These are phyloP conservation scores for Sindora glabra DNA, from an alignment of 306 rosid genomes.

Conservation along the genomic window DNA sequence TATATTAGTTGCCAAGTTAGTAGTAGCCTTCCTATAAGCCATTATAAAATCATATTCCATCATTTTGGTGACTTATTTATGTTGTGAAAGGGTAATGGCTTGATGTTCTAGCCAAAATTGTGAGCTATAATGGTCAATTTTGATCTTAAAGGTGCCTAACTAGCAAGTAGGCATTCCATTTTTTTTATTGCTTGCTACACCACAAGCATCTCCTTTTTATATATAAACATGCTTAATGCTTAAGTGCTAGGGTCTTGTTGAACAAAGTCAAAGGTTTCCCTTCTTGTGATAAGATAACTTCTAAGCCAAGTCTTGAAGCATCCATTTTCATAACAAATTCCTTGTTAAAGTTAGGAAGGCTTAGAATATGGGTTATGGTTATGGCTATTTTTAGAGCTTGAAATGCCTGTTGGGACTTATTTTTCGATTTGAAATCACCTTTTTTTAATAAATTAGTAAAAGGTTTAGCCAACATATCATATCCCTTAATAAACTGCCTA, in stretches of 20 bases:
- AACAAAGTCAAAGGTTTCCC: neutral
- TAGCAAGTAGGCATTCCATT: neutral
- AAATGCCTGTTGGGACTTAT: accelerated
- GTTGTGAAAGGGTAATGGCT: neutral
- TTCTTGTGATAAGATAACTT: neutral
- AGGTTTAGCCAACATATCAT: no score
- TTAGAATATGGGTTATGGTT: neutral
- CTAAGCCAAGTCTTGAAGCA: neutral
- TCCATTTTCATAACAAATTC: neutral
- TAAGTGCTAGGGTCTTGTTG: neutral
- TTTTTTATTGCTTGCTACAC: neutral
- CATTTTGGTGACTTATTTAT: neutral
- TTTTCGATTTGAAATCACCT: neutral
- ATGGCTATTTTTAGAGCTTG: accelerated
- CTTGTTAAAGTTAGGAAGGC: neutral
- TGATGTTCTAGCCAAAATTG: neutral
- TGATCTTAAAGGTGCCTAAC: neutral
- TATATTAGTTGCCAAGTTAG: neutral
- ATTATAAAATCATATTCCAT: neutral
- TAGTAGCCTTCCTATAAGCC: accelerated
- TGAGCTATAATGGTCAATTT: neutral
- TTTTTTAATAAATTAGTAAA: no score
- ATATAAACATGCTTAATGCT: neutral
- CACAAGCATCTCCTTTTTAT: neutral
- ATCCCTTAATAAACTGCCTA: no score